Evolutionary conservation across 768 basidiomycete species (phyloP).

Genomic region (Rhodotorula kratochvilovae): DNA sequence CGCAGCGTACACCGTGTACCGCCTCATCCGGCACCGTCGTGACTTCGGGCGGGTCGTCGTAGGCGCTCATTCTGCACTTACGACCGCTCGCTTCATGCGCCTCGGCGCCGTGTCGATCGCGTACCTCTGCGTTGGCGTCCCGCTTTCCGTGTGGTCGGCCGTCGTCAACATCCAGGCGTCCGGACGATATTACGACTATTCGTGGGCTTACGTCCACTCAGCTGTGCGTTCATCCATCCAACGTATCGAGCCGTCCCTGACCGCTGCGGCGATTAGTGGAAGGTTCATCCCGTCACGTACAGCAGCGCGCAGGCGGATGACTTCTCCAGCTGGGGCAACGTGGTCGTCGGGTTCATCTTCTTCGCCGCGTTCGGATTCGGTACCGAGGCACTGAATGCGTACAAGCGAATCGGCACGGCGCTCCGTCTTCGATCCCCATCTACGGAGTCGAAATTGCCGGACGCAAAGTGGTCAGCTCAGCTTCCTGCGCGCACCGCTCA

Average conservation of each 20-base stretch:
- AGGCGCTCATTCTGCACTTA: slow-evolving; percentile 24
- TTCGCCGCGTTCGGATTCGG: slow-evolving; percentile 8
- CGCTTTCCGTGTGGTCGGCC: not conserved
- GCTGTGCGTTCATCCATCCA: not conserved
- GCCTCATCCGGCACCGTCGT: slow-evolving; percentile 19
- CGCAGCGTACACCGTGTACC: slow-evolving; percentile 24
- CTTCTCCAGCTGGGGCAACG: not conserved
- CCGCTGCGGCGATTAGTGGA: slow-evolving; percentile 2
- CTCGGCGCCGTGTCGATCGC: slow-evolving; percentile 12
- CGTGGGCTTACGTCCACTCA: not conserved
- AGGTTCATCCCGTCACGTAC: not conserved
- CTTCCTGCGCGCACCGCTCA: too few species aligned
- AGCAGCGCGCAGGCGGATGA: not conserved
- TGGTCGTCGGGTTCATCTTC: slow-evolving; percentile 2
- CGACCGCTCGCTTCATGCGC: slow-evolving; percentile 30
- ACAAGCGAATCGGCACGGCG: not conserved
- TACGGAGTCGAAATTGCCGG: not conserved
- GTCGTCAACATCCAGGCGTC: not conserved
- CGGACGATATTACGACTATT: not conserved
- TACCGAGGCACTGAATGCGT: not conserved
- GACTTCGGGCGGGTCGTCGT: slow-evolving; percentile 27
- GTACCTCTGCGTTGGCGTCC: slow-evolving; percentile 11
- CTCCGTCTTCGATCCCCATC: not conserved
- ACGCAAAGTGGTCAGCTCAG: too few species aligned
- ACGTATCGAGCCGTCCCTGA: too few species aligned